Evolutionary conservation across 2,329 filamentous ascomycete genomes (phyloP).

Genomic region (Dactylellina sp.): DNA sequence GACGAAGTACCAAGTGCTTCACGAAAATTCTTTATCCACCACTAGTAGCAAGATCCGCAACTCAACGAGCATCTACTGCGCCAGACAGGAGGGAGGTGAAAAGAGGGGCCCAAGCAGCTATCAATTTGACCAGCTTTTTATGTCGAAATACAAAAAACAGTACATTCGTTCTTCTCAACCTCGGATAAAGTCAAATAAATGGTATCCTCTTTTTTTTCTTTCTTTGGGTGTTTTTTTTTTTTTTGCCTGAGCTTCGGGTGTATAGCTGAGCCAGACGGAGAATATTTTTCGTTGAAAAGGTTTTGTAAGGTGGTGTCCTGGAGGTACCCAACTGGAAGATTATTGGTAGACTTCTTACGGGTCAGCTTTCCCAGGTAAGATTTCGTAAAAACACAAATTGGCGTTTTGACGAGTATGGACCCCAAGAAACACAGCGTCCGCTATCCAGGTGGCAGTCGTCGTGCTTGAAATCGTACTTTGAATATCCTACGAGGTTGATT

Average conservation of each 20-base stretch:
- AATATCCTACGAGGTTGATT: conserved; percentile 41
- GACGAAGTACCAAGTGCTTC: conserved; percentile 52
- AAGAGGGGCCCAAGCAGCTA: conserved; percentile 33
- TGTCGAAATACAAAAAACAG: conserved; percentile 47
- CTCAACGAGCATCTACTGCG: conserved; percentile 46
- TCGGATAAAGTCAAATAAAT: conserved; percentile 50
- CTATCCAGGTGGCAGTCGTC: conserved; percentile 36
- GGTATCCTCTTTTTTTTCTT: background rate
- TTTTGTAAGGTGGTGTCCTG: conserved; percentile 48
- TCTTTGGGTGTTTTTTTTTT: conserved; percentile 11
- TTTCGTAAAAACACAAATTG: conserved; percentile 50
- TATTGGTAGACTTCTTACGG: conserved; percentile 54
- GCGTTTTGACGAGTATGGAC: conserved; percentile 45
- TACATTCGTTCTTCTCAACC: conserved; percentile 49
- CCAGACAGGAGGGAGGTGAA: conserved; percentile 24
- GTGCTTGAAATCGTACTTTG: conserved; percentile 20
- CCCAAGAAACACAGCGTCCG: conserved; percentile 49
- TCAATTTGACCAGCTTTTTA: conserved; percentile 41
- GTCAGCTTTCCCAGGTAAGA: conserved; percentile 54
- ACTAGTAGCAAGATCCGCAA: conserved; percentile 46
- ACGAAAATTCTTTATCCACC: conserved; percentile 54
- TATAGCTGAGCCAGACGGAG: conserved; percentile 46
- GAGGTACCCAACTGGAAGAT: conserved; percentile 51
- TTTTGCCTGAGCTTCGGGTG: conserved; percentile 54
- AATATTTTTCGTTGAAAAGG: conserved; percentile 43